These are phyloP conservation scores for Sporothrix pseudoabietina DNA, from an alignment of 2,329 filamentous ascomycete genomes.

Conservation along the genomic window DNA sequence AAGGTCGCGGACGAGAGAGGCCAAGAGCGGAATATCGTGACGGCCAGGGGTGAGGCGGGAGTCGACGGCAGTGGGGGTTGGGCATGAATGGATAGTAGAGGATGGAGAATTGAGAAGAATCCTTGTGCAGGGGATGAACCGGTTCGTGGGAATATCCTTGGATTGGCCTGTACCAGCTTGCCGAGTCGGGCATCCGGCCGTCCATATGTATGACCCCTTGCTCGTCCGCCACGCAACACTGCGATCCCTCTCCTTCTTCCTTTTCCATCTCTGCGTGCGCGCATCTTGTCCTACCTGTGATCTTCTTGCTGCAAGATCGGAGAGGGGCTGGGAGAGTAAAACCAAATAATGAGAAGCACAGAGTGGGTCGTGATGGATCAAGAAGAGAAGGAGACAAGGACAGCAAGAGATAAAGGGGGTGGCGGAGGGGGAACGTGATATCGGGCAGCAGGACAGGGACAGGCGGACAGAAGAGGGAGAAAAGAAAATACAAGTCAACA, in stretches of 20 bases:
- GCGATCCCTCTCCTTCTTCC: not conserved
- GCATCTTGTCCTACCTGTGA: conserved; percentile 6
- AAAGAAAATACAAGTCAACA: not conserved
- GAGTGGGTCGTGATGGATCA: not conserved
- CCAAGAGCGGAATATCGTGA: not conserved
- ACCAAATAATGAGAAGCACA: not conserved
- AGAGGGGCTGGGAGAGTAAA: not conserved
- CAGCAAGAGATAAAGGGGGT: not conserved
- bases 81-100: not conserved
- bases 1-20: not conserved
- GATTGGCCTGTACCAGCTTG: not conserved
- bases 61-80: not conserved
- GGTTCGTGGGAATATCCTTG: not conserved
- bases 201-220: not conserved
- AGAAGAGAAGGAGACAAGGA: not conserved
- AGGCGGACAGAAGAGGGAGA: not conserved
- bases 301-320: conserved; percentile 12
- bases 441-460: not conserved
- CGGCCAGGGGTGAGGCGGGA: too few relatives aligned
- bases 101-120: not conserved
- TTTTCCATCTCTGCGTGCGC: not conserved
- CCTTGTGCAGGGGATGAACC: not conserved
- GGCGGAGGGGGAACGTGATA: not conserved
- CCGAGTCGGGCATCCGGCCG: not conserved
- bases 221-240: not conserved